phyloP scores from a whole-genome alignment of 192 early-diverging fungal species.

The Backusella tuberculispora region DNA sequence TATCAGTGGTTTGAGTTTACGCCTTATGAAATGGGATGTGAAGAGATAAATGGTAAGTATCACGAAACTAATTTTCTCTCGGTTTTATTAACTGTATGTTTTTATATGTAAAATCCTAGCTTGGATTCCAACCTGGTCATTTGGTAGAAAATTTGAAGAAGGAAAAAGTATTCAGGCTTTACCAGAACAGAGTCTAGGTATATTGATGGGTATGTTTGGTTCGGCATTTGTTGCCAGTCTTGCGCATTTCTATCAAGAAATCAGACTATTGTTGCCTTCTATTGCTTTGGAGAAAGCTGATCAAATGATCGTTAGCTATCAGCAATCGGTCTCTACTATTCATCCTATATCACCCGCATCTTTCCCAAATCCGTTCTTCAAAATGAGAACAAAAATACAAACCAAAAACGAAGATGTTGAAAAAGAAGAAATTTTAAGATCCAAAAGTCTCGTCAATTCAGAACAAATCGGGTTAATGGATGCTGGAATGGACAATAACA shows the following conservation, averaged over 20 bases:
- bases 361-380: conserved; percentile 69
- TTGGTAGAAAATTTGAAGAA: conserved; percentile 69
- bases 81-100: background rate
- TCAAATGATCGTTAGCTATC: conserved; percentile 45
- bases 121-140: conserved; percentile 80
- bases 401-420: conserved; percentile 38
- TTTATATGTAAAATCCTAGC: conserved; percentile 34
- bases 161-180: conserved; percentile 58
- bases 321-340: conserved; percentile 54
- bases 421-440: conserved; percentile 28
- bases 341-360: conserved; percentile 71
- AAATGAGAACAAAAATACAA: conserved; percentile 36
- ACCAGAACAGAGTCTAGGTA: conserved; percentile 73
- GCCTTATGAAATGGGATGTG: conserved; percentile 79
- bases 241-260: conserved; percentile 51
- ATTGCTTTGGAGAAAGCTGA: conserved; percentile 46
- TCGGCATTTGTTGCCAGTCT: conserved; percentile 58
- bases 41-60: conserved; percentile 63
- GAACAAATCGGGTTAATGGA: conserved; percentile 65
- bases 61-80: background rate
- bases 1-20: conserved; percentile 85
- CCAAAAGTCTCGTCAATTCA: conserved; percentile 34
- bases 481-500: conserved; percentile 79
- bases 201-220: conserved; percentile 63
- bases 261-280: conserved; percentile 41